Conservation (phyloP, 208 protist genomes). For the Acanthamoeba castellanii region DNA sequence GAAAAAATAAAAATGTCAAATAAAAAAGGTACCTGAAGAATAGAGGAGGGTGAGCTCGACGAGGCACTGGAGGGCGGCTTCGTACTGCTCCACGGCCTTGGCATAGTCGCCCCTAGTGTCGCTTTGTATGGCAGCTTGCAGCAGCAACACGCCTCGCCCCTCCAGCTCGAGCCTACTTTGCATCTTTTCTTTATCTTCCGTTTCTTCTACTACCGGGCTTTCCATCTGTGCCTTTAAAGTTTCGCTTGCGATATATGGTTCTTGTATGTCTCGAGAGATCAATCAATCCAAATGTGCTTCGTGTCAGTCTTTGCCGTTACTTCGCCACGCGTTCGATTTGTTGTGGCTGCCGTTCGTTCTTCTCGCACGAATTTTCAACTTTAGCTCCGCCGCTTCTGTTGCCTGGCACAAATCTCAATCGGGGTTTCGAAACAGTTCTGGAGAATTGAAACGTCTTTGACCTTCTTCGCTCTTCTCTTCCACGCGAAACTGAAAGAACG, state of each 20-base stretch:
- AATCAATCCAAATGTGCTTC: neutral
- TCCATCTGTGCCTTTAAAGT: neutral
- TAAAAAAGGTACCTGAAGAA: neutral
- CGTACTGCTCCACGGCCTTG: conserved; percentile 39
- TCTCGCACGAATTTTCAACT: neutral
- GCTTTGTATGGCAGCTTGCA: conserved; percentile 44
- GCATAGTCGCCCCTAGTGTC: conserved; percentile 9
- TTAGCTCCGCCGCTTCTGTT: neutral
- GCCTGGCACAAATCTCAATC: neutral
- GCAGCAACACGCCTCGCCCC: neutral
- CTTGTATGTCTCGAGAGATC: neutral
- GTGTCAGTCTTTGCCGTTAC: no score
- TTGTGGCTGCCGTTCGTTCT: neutral
- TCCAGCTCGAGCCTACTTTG: conserved; percentile 9
- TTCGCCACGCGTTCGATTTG: no score
- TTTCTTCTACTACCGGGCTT: neutral
- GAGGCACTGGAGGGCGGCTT: conserved; percentile 41
- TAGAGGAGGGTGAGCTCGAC: conserved; percentile 2
- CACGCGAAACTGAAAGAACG: neutral
- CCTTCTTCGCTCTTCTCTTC: neutral
- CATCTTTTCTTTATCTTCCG: neutral
- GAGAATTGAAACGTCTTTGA: neutral
- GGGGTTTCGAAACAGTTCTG: neutral
- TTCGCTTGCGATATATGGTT: neutral
- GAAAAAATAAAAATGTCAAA: neutral